phyloP scores from a whole-genome alignment of 1,284 basidiomycete genomes.

The Kalmanozyma brasiliensis region DNA sequence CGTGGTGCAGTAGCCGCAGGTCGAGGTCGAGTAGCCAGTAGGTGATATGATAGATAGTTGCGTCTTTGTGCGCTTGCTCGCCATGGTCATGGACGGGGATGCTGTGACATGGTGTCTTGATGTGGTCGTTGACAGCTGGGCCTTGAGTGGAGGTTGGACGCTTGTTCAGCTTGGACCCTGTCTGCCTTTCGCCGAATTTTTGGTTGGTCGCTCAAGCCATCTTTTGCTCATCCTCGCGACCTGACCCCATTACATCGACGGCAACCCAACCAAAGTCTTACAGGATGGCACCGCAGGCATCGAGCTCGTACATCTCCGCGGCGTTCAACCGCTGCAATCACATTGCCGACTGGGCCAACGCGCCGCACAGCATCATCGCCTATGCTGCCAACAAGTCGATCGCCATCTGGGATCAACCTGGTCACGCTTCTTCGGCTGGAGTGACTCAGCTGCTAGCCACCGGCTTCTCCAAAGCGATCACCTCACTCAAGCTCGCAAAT shows the following conservation, averaged over 20 bases:
- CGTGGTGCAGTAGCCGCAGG: conserved; percentile 71
- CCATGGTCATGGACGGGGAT: conserved; percentile 6
- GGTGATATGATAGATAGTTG: conserved; percentile 49
- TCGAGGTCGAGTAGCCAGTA: conserved; percentile 70
- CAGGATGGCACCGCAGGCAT: conserved; percentile 30
- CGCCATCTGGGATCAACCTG: conserved; percentile 45
- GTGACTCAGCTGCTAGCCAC: conserved; percentile 43
- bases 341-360: conserved; percentile 56
- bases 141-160: conserved; percentile 3
- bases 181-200: conserved; percentile 12
- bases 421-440: conserved; percentile 21
- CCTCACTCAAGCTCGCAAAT: conserved; percentile 48
- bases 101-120: conserved; percentile 4
- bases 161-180: conserved; percentile 27
- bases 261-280: neutral
- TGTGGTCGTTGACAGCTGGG: neutral
- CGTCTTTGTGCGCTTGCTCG: conserved; percentile 3
- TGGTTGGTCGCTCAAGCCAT: conserved; percentile 17
- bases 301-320: conserved; percentile 57
- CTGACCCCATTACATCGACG: conserved; percentile 1
- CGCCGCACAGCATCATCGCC: conserved; percentile 32
- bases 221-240: neutral
- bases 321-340: conserved; percentile 60
- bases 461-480: conserved; percentile 43
- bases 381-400: conserved; percentile 61